phyloP scores from a whole-genome alignment of 176 grass and related monocot species.

The Avena eriantha region DNA sequence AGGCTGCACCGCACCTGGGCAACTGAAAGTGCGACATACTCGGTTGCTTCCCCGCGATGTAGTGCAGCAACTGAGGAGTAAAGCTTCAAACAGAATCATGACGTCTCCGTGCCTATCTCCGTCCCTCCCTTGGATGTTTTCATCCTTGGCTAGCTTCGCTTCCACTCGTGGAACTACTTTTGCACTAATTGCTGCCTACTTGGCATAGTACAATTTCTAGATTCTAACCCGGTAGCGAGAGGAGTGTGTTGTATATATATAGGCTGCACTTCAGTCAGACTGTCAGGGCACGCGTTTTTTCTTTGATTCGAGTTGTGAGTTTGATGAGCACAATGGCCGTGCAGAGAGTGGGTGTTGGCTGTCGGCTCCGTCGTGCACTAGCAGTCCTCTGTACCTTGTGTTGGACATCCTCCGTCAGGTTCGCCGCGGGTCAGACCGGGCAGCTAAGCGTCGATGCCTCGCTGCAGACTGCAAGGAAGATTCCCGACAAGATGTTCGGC shows the following conservation, averaged over 20 bases:
- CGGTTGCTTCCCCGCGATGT: constrained; percentile 46
- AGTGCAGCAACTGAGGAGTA: constrained; percentile 17
- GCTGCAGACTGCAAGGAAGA: no score
- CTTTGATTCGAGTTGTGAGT: no score
- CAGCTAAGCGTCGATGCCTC: no score
- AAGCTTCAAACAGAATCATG: constrained; percentile 55
- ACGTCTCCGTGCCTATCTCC: constrained; percentile 36
- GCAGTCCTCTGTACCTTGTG: no score
- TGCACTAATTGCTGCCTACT: constrained; percentile 18
- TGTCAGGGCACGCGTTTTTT: neutral
- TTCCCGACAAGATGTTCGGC: no score
- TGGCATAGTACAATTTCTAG: neutral
- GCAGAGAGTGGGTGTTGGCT: no score
- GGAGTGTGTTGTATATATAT: no score
- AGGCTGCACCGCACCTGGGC: neutral
- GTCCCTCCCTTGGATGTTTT: neutral
- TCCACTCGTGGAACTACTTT: constrained; percentile 54
- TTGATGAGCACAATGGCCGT: no score
- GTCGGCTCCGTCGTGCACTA: no score
- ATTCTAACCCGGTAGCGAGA: no score
- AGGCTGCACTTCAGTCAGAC: neutral
- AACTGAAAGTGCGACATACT: neutral
- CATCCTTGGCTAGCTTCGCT: constrained; percentile 43
- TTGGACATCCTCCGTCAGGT: no score
- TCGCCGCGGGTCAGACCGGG: no score